These are phyloP conservation scores for Quercus parvula DNA, from an alignment of 306 rosid species.

Conservation along the genomic window DNA sequence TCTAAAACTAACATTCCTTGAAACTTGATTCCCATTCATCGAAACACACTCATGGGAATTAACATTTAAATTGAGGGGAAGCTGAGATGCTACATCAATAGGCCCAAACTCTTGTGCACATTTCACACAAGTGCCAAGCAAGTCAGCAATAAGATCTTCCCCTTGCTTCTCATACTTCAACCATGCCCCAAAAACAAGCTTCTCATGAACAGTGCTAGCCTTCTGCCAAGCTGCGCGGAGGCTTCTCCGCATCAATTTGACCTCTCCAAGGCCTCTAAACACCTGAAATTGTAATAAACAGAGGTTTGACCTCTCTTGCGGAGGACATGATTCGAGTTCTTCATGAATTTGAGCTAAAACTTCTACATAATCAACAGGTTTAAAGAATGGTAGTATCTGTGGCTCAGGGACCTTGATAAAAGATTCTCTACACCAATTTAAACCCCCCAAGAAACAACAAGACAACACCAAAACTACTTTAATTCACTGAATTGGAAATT, in stretches of 20 bases:
- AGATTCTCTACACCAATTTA: constrained; percentile 64
- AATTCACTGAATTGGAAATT: neutral
- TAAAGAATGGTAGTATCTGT: constrained; percentile 65
- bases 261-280: constrained; percentile 84
- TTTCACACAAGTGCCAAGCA: constrained; percentile 65
- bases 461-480: neutral
- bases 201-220: constrained; percentile 69
- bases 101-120: constrained; percentile 70
- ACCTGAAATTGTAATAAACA: constrained; percentile 78
- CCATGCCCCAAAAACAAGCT: constrained; percentile 86
- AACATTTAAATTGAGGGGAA: constrained; percentile 35
- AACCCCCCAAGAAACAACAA: constrained; percentile 14
- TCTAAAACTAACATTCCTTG: constrained; percentile 50
- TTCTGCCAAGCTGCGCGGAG: constrained; percentile 84
- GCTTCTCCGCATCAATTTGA: constrained; percentile 84
- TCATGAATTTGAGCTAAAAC: constrained; percentile 94
- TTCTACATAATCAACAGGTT: constrained; percentile 82
- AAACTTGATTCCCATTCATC: constrained; percentile 43
- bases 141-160: constrained; percentile 65
- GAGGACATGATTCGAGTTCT: constrained; percentile 79
- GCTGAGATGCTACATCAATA: constrained; percentile 54
- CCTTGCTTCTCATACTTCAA: constrained; percentile 87
- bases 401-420: constrained; percentile 86
- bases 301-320: constrained; percentile 68
- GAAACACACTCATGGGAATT: constrained; percentile 40